A percentile compares a stretch with the other conserved stretches of the same genome.
phyloP scores from a whole-genome alignment of 306 rosid genomes.

The Fagus crenata region DNA sequence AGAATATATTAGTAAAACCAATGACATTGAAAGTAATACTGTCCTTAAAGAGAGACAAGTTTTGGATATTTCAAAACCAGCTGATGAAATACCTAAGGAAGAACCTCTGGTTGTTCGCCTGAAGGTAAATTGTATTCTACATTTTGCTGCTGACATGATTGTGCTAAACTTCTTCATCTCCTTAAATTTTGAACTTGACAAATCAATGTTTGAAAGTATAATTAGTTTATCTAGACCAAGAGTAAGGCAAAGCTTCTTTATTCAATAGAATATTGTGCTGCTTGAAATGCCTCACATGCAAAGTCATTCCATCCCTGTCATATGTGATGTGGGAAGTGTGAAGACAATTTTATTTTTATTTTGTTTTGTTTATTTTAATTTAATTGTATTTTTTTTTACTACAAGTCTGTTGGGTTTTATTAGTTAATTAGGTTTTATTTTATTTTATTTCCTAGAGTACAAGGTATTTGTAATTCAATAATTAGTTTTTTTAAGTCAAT shows the following conservation, averaged over 20 bases:
- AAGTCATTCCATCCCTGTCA: not conserved
- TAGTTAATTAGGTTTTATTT: too few species aligned
- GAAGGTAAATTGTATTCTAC: constrained; percentile 50
- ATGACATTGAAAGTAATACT: constrained; percentile 35
- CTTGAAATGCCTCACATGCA: not conserved
- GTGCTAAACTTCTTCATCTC: not conserved
- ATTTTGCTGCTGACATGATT: constrained; percentile 8
- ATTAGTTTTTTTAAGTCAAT: too few species aligned
- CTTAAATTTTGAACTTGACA: not conserved
- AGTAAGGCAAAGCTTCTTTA: not conserved
- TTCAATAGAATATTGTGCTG: not conserved
- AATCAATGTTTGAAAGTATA: constrained; percentile 7
- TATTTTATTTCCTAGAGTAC: too few species aligned
- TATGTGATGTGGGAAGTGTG: not conserved
- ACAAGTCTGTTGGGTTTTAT: too few species aligned
- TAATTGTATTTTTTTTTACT: too few species aligned
- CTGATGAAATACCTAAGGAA: constrained; percentile 55
- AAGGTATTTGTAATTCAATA: too few species aligned
- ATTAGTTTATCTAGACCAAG: not conserved
- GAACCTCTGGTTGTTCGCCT: constrained; percentile 93
- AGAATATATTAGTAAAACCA: constrained; percentile 41
- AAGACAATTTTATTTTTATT: too few species aligned
- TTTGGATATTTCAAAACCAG: constrained; percentile 52
- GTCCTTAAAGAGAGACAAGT: constrained; percentile 46
- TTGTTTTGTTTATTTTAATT: too few species aligned